Evolutionary conservation across 768 basidiomycete species (phyloP), one percentile per base, ranked within the genome.

Genomic region (Suillus subalutaceus): DNA sequence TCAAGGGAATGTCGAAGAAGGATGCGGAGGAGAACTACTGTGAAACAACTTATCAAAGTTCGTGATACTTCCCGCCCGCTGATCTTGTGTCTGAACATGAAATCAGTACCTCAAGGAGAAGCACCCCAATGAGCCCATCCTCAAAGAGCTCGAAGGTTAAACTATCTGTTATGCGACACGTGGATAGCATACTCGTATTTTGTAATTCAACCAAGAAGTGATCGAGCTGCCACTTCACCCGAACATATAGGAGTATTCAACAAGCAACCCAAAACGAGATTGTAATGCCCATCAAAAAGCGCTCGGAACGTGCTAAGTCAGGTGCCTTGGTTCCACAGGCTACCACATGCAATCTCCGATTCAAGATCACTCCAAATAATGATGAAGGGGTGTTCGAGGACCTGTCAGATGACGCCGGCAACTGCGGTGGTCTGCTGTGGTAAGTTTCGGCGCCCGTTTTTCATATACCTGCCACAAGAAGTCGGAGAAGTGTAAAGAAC

Each of bases 1-100:
- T 90, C 68, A 84, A 96, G 79, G 96, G 92, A 48, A 84, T 77
- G 41, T 82, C 87, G 55, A 84, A 87, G 78, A 93, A 94, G 72
- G 89, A 88, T 0, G 93, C 94, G 10, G 80, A 83, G 78, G 72
- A 76, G 68, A 81, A 86, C 74, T 99, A 98, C 72, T n/a, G 93
- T 97, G 63, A 84, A 85, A 65, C 85, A 86, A 71, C 85, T 99
- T 69, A 67, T 90, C 66, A 80, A 83, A 81, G 96, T 92, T 71
- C 67, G 83, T 72, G 59, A 56, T 63, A 8, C 32, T 6, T 62
- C 10, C 13, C 5, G 35, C 10, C 12, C n/a, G 12, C 3, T 18
- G 56, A 56, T 37, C 1, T 43, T 60, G 41, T 6, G 6, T 41
- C 59, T 60, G 40, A 60, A 43, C 6, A 60, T 60, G 16, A 43